These are phyloP conservation scores for Pseudozyma sp. DNA, from an alignment of 1,284 basidiomycete species.

Conservation along the genomic window DNA sequence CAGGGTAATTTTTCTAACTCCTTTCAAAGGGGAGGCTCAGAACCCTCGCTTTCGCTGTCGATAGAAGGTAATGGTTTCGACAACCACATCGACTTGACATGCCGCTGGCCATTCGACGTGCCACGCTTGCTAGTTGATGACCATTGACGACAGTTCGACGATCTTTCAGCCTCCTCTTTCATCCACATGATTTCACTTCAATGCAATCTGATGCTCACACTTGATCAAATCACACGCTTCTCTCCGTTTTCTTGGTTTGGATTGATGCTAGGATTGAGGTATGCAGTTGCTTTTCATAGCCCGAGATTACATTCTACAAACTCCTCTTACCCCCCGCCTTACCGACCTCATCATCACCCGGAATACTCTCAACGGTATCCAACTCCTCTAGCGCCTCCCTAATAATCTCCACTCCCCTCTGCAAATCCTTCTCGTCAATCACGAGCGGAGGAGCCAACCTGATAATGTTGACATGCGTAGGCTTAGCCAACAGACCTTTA, in stretches of 20 bases:
- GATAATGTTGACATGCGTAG: slow-evolving; percentile 95
- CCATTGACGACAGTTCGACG: too few relatives aligned
- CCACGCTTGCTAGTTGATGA: too few relatives aligned
- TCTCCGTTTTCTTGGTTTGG: too few relatives aligned
- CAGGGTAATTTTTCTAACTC: slow-evolving; percentile 10
- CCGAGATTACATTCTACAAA: neutral
- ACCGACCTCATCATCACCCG: slow-evolving; percentile 51
- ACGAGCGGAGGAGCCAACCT: slow-evolving; percentile 95
- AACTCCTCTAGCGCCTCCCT: slow-evolving; percentile 82
- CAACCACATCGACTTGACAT: too few relatives aligned
- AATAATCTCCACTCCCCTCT: slow-evolving; percentile 81
- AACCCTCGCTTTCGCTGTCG: neutral
- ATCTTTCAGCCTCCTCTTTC: too few relatives aligned
- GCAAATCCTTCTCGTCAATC: slow-evolving; percentile 85
- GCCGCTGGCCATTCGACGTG: too few relatives aligned
- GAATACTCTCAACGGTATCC: slow-evolving; percentile 72
- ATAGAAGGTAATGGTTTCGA: neutral
- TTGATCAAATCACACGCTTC: too few relatives aligned
- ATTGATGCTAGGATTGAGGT: too few relatives aligned
- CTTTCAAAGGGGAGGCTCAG: neutral
- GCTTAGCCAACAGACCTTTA: slow-evolving; percentile 90
- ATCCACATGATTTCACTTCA: too few relatives aligned
- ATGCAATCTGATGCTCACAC: too few relatives aligned
- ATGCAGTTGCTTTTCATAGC: too few relatives aligned
- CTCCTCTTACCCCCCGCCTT: neutral